Base-by-base conservation (phyloP, 1,284 basidiomycete species). In the Puccinia coronata region DNA sequence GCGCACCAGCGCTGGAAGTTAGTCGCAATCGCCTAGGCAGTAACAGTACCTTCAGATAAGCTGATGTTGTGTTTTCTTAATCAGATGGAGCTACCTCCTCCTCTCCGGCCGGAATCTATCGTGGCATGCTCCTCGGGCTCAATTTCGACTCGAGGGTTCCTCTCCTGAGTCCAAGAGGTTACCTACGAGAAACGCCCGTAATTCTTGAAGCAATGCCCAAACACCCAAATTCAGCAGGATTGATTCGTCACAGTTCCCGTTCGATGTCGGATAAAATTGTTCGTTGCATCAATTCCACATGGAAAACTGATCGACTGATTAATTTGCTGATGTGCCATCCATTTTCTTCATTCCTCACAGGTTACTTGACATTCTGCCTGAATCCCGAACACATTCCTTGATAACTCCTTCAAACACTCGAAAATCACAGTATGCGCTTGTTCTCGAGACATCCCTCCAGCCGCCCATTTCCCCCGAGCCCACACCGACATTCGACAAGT, bases 1-100 rank as follows among this genome's bases (percentile, higher is more conserved):
- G 69, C 47, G 69, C 69, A 23, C 69, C 69, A 34, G 69, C 43
- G 69, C 69, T 71, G 16, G 69, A 71, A 71, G 69, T 71, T 71
- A 71, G 69, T 71, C 47, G 43, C 28, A 51, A 28, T 23, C 34
- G 28, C 69, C 25, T 47, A 23, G 23, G 41, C 23, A 59, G 23
- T 18, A 16, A 20, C 31, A 23, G 43, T 14, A 25, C 28, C 2
- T 14, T n/a, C 6, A 5, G 9, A 34, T 47, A 2, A 28, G 16
- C 41, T 70, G 47, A 11, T 70, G 5, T 9, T 57, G 5, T n/a
- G 18, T 65, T 12, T 34, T 36, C 8, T 9, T 8, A 36, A 65
- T 67, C 61, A 67, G 65, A 67, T 67, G 20, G 39, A 67, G 16
- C 39, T 67, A 2, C 65, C 65, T 67, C 36, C 39, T 41, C 65